These are phyloP conservation scores for Microcyclospora pomicola DNA, from an alignment of 2,329 filamentous ascomycete genomes.

Conservation along the genomic window DNA sequence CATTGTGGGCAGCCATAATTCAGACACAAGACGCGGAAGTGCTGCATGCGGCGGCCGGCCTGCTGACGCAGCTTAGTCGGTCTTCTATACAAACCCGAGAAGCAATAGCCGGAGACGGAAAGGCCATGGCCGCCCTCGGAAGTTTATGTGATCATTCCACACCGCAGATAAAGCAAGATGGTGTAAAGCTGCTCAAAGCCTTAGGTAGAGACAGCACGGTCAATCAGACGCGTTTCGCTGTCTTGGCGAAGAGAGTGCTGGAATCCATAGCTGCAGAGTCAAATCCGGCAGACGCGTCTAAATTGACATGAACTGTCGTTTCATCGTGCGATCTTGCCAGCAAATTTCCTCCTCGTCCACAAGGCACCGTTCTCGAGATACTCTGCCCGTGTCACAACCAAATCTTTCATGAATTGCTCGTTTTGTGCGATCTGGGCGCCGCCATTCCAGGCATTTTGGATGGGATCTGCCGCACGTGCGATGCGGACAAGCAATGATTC, in stretches of 20 bases:
- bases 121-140: constrained; percentile 7
- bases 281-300: background rate
- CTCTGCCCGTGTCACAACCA: constrained; percentile 73
- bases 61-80: constrained; percentile 17
- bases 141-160: constrained; percentile 13
- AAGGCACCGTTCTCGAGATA: constrained; percentile 71
- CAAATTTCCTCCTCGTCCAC: constrained; percentile 23
- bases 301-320: background rate
- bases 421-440: constrained; percentile 65
- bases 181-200: constrained; percentile 15
- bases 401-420: constrained; percentile 45
- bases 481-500: constrained; percentile 68
- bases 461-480: constrained; percentile 53
- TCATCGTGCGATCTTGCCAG: constrained; percentile 18
- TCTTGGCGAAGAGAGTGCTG: constrained; percentile 5
- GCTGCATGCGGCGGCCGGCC: constrained; percentile 16
- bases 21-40: constrained; percentile 9
- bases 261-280: background rate
- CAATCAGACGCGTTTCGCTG: constrained; percentile 15
- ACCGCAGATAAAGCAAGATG: constrained; percentile 15
- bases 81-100: constrained; percentile 11
- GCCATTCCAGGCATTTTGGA: constrained; percentile 73
- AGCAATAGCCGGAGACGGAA: constrained; percentile 9
- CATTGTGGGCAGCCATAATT: constrained; percentile 3
- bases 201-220: constrained; percentile 14